A percentile compares a stretch with the other conserved stretches of the same genome.
These are phyloP conservation scores for Diplosphaera chodatii DNA, from an alignment of 139 green algal species.

Conservation along the genomic window DNA sequence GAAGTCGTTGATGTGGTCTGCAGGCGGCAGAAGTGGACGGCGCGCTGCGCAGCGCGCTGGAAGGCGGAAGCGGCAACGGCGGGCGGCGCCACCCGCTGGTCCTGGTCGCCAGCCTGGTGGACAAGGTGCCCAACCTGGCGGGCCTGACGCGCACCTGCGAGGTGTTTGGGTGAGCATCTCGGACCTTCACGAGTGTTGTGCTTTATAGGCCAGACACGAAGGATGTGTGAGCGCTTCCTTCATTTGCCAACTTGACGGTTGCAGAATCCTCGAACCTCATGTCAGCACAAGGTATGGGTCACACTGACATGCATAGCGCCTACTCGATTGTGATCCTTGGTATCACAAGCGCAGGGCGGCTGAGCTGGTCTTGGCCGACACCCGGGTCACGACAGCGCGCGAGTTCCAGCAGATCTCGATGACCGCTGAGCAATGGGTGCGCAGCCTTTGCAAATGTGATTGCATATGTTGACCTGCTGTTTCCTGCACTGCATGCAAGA, in stretches of 20 bases:
- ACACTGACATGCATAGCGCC: too few species aligned
- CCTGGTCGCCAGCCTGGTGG: conserved; percentile 83
- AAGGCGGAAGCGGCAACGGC: not conserved
- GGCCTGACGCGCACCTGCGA: conserved; percentile 87
- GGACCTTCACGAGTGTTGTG: too few species aligned
- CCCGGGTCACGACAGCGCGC: conserved; percentile 37
- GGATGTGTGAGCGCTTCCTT: too few species aligned
- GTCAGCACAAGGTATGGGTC: too few species aligned
- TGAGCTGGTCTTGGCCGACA: conserved; percentile 46
- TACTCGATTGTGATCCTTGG: too few species aligned
- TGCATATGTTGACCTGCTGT: not conserved
- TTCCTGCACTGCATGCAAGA: too few species aligned
- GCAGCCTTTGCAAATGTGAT: conserved; percentile 74
- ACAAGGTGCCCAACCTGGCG: conserved; percentile 84
- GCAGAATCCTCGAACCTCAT: too few species aligned
- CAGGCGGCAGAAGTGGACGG: not conserved
- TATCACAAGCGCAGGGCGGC: too few species aligned
- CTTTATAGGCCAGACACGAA: too few species aligned
- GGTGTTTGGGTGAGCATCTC: conserved; percentile 26
- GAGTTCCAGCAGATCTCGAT: conserved; percentile 71
- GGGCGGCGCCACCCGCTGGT: conserved; percentile 61
- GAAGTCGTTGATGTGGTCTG: not conserved
- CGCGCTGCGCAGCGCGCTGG: not conserved
- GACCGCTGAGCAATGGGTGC: conserved; percentile 85
- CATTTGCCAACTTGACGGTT: too few species aligned